Evolutionary conservation across 2,329 filamentous ascomycete genomes (phyloP).

Genomic region (Botrytis pseudocinerea): DNA sequence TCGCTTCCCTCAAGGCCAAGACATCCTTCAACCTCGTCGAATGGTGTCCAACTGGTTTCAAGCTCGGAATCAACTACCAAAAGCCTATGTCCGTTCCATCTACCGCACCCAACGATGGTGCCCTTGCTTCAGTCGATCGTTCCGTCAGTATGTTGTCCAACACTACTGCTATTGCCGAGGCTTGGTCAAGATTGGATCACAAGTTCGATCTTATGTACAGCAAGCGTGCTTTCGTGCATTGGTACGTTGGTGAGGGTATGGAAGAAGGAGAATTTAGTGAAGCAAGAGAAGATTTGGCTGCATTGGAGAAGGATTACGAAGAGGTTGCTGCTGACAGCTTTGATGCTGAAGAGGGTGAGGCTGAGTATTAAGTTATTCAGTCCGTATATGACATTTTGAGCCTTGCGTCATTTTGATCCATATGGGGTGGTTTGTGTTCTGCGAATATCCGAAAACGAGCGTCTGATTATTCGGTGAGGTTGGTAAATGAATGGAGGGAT

Average conservation of each 20-base stretch:
- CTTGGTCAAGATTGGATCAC: slow-evolving; percentile 63
- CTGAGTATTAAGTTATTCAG: slow-evolving; percentile 39
- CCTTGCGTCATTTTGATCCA: slow-evolving; percentile 17
- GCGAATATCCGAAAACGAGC: slow-evolving; percentile 24
- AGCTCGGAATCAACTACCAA: slow-evolving; percentile 68
- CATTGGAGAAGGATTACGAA: slow-evolving; percentile 65
- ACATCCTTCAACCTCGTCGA: slow-evolving; percentile 65
- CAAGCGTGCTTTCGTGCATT: slow-evolving; percentile 70
- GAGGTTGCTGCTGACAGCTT: slow-evolving; percentile 59
- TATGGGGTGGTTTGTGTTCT: slow-evolving; percentile 22
- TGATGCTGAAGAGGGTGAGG: slow-evolving; percentile 51
- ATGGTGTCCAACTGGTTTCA: slow-evolving; percentile 70
- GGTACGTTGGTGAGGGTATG: slow-evolving; percentile 72
- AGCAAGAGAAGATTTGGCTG: slow-evolving; percentile 65
- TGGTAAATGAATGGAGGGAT: slow-evolving; percentile 10
- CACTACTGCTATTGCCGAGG: slow-evolving; percentile 66
- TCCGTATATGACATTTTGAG: slow-evolving; percentile 15
- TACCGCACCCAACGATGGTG: slow-evolving; percentile 43
- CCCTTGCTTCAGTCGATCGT: slow-evolving; percentile 55
- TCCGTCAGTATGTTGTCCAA: slow-evolving; percentile 65
- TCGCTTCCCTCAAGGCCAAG: slow-evolving; percentile 63
- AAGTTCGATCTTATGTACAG: slow-evolving; percentile 72
- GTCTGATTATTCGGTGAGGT: slow-evolving; percentile 19
- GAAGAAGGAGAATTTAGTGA: slow-evolving; percentile 69
- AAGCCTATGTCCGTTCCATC: slow-evolving; percentile 54